phyloP scores from a whole-genome alignment of 257 asterid genomes.

The Datura wrightii region DNA sequence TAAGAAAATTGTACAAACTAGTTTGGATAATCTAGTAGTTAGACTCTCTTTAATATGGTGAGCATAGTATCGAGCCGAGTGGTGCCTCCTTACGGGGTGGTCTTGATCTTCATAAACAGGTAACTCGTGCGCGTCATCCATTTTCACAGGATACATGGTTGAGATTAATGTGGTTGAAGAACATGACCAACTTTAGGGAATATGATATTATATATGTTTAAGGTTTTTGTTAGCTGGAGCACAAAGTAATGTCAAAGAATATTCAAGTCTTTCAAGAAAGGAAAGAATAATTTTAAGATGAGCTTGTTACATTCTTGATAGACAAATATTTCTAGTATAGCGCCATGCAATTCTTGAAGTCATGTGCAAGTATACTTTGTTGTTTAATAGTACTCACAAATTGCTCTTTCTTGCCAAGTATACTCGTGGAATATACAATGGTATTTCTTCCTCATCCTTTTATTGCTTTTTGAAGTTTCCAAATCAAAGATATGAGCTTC shows the following conservation, averaged over 20 bases:
- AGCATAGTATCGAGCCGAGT: constrained; percentile 75
- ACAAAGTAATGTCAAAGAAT: constrained; percentile 15
- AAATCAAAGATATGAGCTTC: not conserved
- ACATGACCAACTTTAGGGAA: not conserved
- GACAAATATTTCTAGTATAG: not conserved
- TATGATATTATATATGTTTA: not conserved
- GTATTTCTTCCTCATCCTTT: not conserved
- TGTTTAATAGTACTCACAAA: not conserved
- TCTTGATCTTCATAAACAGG: constrained; percentile 44
- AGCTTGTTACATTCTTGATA: constrained; percentile 3
- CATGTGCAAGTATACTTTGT: constrained; percentile 30
- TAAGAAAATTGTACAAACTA: constrained; percentile 67
- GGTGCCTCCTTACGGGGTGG: constrained; percentile 61
- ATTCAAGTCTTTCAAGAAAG: not conserved
- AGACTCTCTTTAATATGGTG: constrained; percentile 84
- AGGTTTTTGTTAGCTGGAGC: not conserved
- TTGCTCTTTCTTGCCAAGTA: not conserved
- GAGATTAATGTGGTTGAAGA: not conserved
- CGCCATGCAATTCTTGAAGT: constrained; percentile 5
- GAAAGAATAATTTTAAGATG: constrained; percentile 8
- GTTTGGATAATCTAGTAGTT: constrained; percentile 71
- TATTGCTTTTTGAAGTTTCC: not conserved
- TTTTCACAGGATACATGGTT: constrained; percentile 4
- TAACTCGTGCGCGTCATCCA: constrained; percentile 41
- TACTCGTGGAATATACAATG: constrained; percentile 14